These are phyloP conservation scores for Perilla frutescens DNA, from an alignment of 257 asterid species.

Conservation along the genomic window DNA sequence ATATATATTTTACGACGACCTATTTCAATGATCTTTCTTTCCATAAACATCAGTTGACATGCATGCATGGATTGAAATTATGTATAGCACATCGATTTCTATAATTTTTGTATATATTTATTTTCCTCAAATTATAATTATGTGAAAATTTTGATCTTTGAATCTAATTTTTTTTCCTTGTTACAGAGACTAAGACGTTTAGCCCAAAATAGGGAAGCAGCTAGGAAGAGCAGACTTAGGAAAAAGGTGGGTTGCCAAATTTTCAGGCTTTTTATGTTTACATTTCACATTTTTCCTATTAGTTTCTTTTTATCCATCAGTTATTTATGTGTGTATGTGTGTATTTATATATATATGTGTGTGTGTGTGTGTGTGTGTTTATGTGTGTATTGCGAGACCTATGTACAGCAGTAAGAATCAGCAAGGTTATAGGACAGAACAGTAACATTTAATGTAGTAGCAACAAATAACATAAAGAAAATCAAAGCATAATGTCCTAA, in stretches of 20 bases:
- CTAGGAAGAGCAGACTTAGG: slow-evolving; percentile 93
- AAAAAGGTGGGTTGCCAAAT: slow-evolving; percentile 61
- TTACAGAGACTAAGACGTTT: slow-evolving; percentile 88
- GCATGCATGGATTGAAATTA: slow-evolving; percentile 39
- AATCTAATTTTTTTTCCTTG: neutral
- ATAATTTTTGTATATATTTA: neutral
- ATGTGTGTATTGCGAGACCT: slow-evolving; percentile 60
- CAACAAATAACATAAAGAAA: slow-evolving; percentile 15
- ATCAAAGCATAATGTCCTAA: slow-evolving; percentile 8
- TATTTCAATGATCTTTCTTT: no score
- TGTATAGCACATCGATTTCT: neutral
- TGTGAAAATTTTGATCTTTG: slow-evolving; percentile 9
- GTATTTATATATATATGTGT: no score
- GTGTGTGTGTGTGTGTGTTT: no score
- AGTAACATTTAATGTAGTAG: slow-evolving; percentile 12
- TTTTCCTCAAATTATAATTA: neutral
- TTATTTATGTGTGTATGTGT: neutral
- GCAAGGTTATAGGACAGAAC: slow-evolving; percentile 83
- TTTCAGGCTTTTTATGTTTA: neutral
- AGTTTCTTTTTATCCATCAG: neutral
- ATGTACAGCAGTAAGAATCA: slow-evolving; percentile 94
- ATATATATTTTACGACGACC: no score
- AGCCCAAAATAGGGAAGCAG: slow-evolving; percentile 99
- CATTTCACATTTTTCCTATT: neutral
- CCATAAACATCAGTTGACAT: no score